Percentiles rank a stretch among this genome's conserved stretches.
Conservation (phyloP, 768 basidiomycete genomes). For the Russula compacta region DNA sequence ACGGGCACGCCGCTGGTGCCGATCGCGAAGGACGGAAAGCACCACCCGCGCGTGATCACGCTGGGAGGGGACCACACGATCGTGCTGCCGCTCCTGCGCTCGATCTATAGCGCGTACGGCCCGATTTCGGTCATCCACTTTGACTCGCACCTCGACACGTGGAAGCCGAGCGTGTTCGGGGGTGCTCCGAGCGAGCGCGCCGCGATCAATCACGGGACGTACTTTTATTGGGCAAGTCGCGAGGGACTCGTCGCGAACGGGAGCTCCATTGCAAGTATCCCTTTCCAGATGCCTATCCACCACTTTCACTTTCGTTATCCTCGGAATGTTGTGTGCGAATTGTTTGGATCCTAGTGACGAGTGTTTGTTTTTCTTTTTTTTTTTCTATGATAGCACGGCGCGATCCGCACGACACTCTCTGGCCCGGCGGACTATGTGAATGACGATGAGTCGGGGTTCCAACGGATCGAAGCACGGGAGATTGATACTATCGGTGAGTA, state of each 20-base stretch:
- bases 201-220: conserved; percentile 79
- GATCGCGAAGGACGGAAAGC: conserved; percentile 57
- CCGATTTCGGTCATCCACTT: conserved; percentile 80
- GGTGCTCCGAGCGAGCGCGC: conserved; percentile 64
- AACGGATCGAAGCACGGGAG: conserved; percentile 75
- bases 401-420: conserved; percentile 76
- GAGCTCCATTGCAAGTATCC: conserved; percentile 72
- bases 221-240: conserved; percentile 83
- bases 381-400: conserved; percentile 55
- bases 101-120: conserved; percentile 69
- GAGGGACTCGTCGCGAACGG: conserved; percentile 75
- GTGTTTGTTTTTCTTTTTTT: conserved; percentile 22
- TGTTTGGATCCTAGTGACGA: conserved; percentile 69
- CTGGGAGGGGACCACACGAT: conserved; percentile 88
- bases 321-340: conserved; percentile 25
- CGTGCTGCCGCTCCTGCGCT: conserved; percentile 55
- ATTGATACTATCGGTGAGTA: conserved; percentile 67
- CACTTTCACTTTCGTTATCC: not conserved
- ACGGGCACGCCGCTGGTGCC: conserved; percentile 51
- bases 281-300: conserved; percentile 22
- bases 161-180: conserved; percentile 69
- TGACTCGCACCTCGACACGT: conserved; percentile 77
- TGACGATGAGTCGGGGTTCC: conserved; percentile 72
- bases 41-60: conserved; percentile 73
- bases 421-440: conserved; percentile 69